A percentile compares a stretch with the other conserved stretches of the same genome.
phyloP scores from a whole-genome alignment of 2,329 filamentous ascomycete species.

The Phyllosticta paracitricarpa region DNA sequence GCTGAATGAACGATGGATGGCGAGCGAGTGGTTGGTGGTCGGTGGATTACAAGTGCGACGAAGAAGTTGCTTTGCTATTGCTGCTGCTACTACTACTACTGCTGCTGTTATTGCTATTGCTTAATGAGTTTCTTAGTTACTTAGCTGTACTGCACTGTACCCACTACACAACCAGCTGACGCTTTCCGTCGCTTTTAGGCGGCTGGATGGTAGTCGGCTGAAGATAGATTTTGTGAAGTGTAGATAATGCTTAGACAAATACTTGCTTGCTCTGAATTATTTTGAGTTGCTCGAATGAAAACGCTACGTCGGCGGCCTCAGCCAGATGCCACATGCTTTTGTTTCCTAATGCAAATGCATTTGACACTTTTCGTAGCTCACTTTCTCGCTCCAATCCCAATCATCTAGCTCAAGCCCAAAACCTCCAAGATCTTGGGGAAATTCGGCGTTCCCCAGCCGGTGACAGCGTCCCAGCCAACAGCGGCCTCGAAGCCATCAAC shows the following conservation, averaged over 20 bases:
- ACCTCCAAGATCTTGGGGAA: slow-evolving; percentile 2
- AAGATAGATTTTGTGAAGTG: too few species aligned
- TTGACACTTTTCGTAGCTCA: too few species aligned
- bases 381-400: background rate
- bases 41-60: background rate
- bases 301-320: too few species aligned
- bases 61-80: background rate
- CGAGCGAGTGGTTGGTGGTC: background rate
- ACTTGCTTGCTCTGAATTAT: too few species aligned
- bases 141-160: background rate
- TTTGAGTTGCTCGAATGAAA: too few species aligned
- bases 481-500: slow-evolving; percentile 25
- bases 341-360: too few species aligned
- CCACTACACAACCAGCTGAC: background rate
- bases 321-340: too few species aligned
- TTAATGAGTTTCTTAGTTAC: background rate
- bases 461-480: slow-evolving; percentile 29
- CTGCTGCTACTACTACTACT: background rate
- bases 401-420: background rate
- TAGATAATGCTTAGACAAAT: too few species aligned
- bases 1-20: too few species aligned
- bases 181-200: too few species aligned
- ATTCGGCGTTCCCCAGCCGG: slow-evolving; percentile 17
- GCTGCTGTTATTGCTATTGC: background rate
- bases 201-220: too few species aligned